Conservation (phyloP, 2,329 filamentous ascomycete species). For the Cladosporium sp. region DNA sequence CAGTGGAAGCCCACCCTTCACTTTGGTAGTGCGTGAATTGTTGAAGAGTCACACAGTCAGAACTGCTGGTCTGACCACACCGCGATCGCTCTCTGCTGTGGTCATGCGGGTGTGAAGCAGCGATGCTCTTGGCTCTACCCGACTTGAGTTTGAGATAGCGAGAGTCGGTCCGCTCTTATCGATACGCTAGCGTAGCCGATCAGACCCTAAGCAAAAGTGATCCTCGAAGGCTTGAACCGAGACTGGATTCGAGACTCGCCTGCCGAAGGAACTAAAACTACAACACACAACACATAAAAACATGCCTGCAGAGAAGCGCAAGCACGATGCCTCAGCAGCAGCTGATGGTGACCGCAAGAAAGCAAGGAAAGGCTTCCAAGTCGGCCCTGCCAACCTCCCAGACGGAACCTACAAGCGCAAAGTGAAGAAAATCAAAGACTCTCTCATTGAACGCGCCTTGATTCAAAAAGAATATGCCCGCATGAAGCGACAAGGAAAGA, state of each 20-base stretch:
- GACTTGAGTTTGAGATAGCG: too few relatives aligned
- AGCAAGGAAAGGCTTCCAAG: slow-evolving; percentile 68
- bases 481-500: slow-evolving; percentile 59
- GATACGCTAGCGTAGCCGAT: neutral
- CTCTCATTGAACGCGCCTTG: slow-evolving; percentile 87
- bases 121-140: neutral
- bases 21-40: neutral
- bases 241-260: neutral
- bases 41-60: neutral
- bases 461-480: slow-evolving; percentile 90
- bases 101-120: neutral
- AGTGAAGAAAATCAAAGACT: slow-evolving; percentile 86
- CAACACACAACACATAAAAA: neutral
- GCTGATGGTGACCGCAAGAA: slow-evolving; percentile 38
- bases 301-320: slow-evolving; percentile 14
- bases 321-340: slow-evolving; percentile 1
- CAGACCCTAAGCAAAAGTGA: neutral
- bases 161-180: too few relatives aligned
- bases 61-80: neutral
- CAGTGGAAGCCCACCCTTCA: neutral
- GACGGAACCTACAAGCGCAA: slow-evolving; percentile 86
- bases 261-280: neutral
- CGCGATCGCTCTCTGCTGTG: neutral
- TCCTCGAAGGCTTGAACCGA: neutral
- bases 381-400: slow-evolving; percentile 85